Percentiles rank a stretch among this genome's conserved stretches.
Conservation (phyloP, 306 rosid species). For the Trifolium pratense region DNA sequence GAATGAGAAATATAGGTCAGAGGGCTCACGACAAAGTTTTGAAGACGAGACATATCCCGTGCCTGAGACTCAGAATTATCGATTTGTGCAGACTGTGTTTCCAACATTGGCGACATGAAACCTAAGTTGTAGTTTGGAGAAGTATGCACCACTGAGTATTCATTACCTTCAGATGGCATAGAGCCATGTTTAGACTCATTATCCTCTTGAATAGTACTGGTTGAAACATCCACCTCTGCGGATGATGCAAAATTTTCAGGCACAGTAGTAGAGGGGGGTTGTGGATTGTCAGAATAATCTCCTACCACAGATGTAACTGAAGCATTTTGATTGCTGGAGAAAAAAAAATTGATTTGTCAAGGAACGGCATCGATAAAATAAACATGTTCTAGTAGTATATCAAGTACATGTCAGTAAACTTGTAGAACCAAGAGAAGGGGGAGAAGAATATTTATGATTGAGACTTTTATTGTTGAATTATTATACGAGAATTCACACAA, state of each 20-base stretch:
- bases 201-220: slow-evolving; percentile 65
- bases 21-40: slow-evolving; percentile 74
- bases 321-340: slow-evolving; percentile 62
- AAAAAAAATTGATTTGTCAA: slow-evolving; percentile 35
- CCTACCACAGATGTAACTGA: slow-evolving; percentile 56
- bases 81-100: slow-evolving; percentile 68
- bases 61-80: slow-evolving; percentile 86
- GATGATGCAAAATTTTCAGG: slow-evolving; percentile 67
- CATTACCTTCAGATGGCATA: slow-evolving; percentile 79
- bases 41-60: slow-evolving; percentile 74
- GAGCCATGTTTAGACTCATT: slow-evolving; percentile 69
- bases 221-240: slow-evolving; percentile 66
- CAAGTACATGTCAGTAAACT: too few relatives aligned
- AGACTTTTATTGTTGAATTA: too few relatives aligned
- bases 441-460: too few relatives aligned
- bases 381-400: too few relatives aligned
- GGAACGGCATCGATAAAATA: neutral
- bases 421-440: too few relatives aligned
- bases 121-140: slow-evolving; percentile 74
- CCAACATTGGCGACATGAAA: slow-evolving; percentile 74
- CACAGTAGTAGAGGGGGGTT: slow-evolving; percentile 54
- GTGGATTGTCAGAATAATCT: slow-evolving; percentile 66
- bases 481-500: neutral
- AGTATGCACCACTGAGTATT: slow-evolving; percentile 60
- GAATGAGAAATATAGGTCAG: slow-evolving; percentile 1